Base-by-base conservation (phyloP, 129 eudicot genomes). In the Centaurea solstitialis region DNA sequence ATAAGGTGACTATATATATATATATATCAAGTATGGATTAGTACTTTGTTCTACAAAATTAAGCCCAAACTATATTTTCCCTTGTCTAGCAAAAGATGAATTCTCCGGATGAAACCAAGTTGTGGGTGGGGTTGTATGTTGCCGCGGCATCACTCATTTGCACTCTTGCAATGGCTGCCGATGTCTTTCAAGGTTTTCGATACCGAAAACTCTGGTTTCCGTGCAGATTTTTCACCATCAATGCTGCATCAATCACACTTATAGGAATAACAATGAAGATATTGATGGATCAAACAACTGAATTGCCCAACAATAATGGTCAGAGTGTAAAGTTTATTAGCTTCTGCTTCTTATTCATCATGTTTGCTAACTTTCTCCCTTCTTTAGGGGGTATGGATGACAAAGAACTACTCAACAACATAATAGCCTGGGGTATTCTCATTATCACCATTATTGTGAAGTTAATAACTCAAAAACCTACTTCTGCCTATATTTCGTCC, bases 241-340 rank as follows among this genome's bases (percentile, higher is more conserved):
- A 75, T 20, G 47, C 79, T 75, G 6, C 50, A 8, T 53, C 70
- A 6, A 33, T 59, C 70, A 75, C 50, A 11, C 53, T 75, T 13
- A 40, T 40, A 40, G 45, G 0, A 40, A 6, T 40, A 40, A 1
- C 11, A 40, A 68, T 83, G 83, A 88, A 88, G 78, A 64, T 88
- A 10, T 86, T 84, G 0, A n/a, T 85, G 33, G 86, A 86, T 73
- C 83, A 81, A 35, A 78, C 13, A 15, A 33, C 62, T 0, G 9
- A 12, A 11, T 17, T 24, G 77, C 21, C 64, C 17, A 0, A 21
- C 1, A 8, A 13, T 53, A 53, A 53, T 53, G 64, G 13, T 5
- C 59, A 0, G 64, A 0, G 35, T 77, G 33, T 78, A 86, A 70
- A 68, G 20, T 1, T n/a, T 26, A 11, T 26, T 8, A 39, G 83